Conservation (phyloP, 805 yeast genomes). For the Pichia nanzhaoensis region DNA sequence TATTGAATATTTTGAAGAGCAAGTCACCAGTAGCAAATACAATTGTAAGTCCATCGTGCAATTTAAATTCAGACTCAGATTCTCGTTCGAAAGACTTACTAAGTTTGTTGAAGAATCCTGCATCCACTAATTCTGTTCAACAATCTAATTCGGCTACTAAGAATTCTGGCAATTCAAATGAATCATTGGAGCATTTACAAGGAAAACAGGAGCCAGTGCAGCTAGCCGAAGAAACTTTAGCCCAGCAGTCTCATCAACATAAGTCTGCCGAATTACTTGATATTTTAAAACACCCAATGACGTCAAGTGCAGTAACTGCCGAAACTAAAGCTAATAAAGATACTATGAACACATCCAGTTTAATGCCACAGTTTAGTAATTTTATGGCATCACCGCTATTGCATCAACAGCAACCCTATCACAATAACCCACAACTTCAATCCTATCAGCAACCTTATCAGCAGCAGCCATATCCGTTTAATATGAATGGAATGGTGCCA, state of each 20-base stretch:
- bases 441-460: not conserved
- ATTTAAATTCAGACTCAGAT: not conserved
- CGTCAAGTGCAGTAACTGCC: too few species aligned
- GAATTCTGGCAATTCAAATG: not conserved
- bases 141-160: not conserved
- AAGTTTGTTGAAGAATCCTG: constrained; percentile 7
- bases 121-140: not conserved
- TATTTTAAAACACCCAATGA: constrained; percentile 12
- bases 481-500: too few species aligned
- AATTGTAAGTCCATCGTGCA: not conserved
- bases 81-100: constrained; percentile 2
- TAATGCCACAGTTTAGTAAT: too few species aligned
- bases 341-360: too few species aligned
- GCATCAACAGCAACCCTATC: too few species aligned
- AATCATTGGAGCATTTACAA: not conserved
- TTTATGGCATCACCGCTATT: not conserved
- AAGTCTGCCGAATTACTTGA: constrained; percentile 7
- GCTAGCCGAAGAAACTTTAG: not conserved
- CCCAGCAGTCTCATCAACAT: not conserved
- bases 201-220: not conserved
- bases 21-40: not conserved
- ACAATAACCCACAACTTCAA: not conserved
- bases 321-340: too few species aligned
- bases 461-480: constrained; percentile 1
- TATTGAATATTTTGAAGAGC: constrained; percentile 8